Conservation (phyloP, 768 basidiomycete species). For the Candolleomyces eurysporus region DNA sequence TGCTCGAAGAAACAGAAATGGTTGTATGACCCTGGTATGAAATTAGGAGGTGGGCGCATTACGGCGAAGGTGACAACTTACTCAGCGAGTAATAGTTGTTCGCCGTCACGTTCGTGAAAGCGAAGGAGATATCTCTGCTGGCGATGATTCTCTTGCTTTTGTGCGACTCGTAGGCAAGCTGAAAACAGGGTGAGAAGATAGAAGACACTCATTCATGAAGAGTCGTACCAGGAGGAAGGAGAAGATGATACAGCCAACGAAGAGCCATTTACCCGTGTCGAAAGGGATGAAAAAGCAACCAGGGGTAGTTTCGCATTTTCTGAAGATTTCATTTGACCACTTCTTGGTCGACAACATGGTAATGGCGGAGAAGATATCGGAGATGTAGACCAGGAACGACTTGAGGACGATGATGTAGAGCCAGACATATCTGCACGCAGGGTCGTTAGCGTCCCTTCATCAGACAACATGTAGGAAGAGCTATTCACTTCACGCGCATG, state of each 20-base stretch:
- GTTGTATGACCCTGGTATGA: conserved; percentile 61
- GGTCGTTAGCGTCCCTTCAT: conserved; percentile 1
- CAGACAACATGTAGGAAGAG: neutral
- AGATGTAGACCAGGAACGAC: conserved; percentile 93
- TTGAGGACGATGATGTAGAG: conserved; percentile 92
- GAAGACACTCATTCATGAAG: neutral
- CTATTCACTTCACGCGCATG: conserved; percentile 80
- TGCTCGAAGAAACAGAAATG: conserved; percentile 99
- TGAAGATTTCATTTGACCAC: conserved; percentile 92
- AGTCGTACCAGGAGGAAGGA: conserved; percentile 87
- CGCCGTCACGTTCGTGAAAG: conserved; percentile 97
- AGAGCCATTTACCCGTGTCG: conserved; percentile 90
- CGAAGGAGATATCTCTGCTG: conserved; percentile 95
- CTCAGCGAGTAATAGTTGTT: conserved; percentile 95
- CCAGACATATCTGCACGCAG: conserved; percentile 77
- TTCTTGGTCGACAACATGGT: conserved; percentile 90
- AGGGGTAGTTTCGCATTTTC: conserved; percentile 57
- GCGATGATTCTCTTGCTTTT: conserved; percentile 93
- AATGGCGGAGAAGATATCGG: conserved; percentile 96
- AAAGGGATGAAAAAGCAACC: conserved; percentile 88
- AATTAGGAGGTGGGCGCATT: conserved; percentile 9
- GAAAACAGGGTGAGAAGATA: neutral
- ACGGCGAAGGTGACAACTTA: conserved; percentile 26
- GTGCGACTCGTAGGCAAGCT: conserved; percentile 87
- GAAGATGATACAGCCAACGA: conserved; percentile 97